Evolutionary conservation across 116 monocot genomes (phyloP).

Genomic region (Posidonia oceanica): DNA sequence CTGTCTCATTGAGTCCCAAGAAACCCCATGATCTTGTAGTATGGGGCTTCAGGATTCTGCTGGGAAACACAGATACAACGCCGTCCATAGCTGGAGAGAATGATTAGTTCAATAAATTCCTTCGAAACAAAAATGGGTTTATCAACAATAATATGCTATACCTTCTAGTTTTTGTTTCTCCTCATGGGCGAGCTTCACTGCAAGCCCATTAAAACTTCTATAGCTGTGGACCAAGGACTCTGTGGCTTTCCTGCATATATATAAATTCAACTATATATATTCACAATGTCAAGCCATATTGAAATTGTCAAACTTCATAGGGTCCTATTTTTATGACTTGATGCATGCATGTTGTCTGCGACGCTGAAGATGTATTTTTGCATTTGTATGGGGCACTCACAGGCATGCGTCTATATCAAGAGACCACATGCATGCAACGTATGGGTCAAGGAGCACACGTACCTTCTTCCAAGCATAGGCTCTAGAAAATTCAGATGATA

Average conservation of each 20-base stretch:
- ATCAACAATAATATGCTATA: not conserved
- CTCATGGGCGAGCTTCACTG: not conserved
- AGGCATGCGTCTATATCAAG: not conserved
- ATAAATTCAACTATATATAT: too few relatives aligned
- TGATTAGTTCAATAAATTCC: not conserved
- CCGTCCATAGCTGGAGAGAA: not conserved
- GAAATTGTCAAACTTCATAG: too few relatives aligned
- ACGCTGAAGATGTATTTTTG: too few relatives aligned
- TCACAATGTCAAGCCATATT: not conserved
- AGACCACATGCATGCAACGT: not conserved
- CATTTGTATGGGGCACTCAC: not conserved
- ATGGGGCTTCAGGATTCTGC: constrained; percentile 4
- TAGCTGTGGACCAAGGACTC: constrained; percentile 7
- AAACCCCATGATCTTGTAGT: constrained; percentile 16
- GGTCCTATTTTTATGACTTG: too few relatives aligned
- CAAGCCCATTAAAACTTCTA: not conserved
- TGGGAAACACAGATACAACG: constrained; percentile 11
- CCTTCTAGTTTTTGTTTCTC: not conserved
- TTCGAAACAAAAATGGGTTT: not conserved
- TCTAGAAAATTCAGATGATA: not conserved
- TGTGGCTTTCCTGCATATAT: not conserved
- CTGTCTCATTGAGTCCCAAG: constrained; percentile 2
- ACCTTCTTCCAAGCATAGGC: not conserved
- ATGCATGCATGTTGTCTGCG: too few relatives aligned
- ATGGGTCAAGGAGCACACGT: not conserved